Conservation (phyloP, 108 stramenopile species). For the Parmales sp. region DNA sequence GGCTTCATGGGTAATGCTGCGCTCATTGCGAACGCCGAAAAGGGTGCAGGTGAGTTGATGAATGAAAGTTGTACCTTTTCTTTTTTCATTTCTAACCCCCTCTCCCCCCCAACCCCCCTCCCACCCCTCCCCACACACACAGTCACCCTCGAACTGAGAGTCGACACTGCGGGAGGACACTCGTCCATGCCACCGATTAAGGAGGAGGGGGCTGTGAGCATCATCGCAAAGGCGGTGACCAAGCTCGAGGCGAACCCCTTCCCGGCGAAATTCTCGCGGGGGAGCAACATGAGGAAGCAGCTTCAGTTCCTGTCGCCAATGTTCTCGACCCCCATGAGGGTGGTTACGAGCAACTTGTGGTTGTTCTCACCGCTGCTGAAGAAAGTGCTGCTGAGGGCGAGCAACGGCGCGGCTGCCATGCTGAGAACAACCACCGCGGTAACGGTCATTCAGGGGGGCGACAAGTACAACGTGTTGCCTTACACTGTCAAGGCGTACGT, state of each 20-base stretch:
- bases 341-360: conserved; percentile 5
- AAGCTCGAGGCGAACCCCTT: conserved; percentile 14
- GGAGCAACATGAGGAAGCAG: not conserved
- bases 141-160: conserved; percentile 3
- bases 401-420: conserved; percentile 11
- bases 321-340: not conserved
- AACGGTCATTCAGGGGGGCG: conserved; percentile 9
- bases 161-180: not conserved
- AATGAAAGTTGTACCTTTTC: too few species aligned
- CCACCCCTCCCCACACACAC: too few species aligned
- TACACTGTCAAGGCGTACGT: conserved; percentile 9
- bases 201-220: not conserved
- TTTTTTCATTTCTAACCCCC: too few species aligned
- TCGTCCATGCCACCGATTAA: conserved; percentile 9
- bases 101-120: too few species aligned
- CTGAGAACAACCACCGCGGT: conserved; percentile 18
- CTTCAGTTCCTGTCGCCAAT: not conserved
- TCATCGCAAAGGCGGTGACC: conserved; percentile 11
- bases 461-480: conserved; percentile 18
- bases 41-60: too few species aligned
- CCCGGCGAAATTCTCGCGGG: not conserved
- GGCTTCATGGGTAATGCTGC: conserved; percentile 1
- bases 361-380: conserved; percentile 7
- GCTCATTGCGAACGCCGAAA: conserved; percentile 13
- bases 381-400: not conserved